Percentiles rank a stretch among this genome's conserved stretches.
Conservation (phyloP, 2,329 filamentous ascomycete species). For the Mycocentrospora acerina region DNA sequence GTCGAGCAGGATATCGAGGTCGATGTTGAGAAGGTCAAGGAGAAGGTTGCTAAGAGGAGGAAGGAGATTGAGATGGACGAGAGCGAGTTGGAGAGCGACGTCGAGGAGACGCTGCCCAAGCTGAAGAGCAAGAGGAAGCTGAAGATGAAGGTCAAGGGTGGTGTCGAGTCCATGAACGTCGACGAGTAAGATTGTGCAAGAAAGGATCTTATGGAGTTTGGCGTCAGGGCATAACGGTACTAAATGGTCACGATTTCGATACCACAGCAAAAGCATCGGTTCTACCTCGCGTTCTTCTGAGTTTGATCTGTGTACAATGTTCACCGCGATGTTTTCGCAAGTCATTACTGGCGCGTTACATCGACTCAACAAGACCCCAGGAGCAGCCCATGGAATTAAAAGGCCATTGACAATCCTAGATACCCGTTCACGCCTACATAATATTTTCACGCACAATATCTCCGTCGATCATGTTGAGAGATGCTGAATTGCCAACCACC, state of each 20-base stretch:
- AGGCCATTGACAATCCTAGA: too few relatives aligned
- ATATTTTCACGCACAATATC: too few relatives aligned
- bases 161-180: constrained; percentile 52
- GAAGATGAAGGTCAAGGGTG: constrained; percentile 48
- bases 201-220: constrained; percentile 23
- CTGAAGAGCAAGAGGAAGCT: constrained; percentile 51
- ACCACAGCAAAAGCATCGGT: constrained; percentile 27
- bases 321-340: too few relatives aligned
- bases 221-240: constrained; percentile 22
- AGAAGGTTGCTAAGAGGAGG: constrained; percentile 58
- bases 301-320: too few relatives aligned
- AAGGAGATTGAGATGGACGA: constrained; percentile 63
- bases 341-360: too few relatives aligned
- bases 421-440: too few relatives aligned
- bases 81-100: constrained; percentile 43
- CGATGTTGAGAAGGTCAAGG: constrained; percentile 46
- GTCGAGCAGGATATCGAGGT: constrained; percentile 64
- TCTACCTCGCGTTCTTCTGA: too few relatives aligned
- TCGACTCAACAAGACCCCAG: too few relatives aligned
- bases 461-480: too few relatives aligned
- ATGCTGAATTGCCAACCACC: too few relatives aligned
- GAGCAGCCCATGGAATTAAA: too few relatives aligned
- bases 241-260: constrained; percentile 27
- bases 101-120: constrained; percentile 40
- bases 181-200: constrained; percentile 32